A percentile compares a stretch with the other conserved stretches of the same genome.
phyloP scores from a whole-genome alignment of 495 filamentous ascomycete species.

The Talaromyces thailandensis region DNA sequence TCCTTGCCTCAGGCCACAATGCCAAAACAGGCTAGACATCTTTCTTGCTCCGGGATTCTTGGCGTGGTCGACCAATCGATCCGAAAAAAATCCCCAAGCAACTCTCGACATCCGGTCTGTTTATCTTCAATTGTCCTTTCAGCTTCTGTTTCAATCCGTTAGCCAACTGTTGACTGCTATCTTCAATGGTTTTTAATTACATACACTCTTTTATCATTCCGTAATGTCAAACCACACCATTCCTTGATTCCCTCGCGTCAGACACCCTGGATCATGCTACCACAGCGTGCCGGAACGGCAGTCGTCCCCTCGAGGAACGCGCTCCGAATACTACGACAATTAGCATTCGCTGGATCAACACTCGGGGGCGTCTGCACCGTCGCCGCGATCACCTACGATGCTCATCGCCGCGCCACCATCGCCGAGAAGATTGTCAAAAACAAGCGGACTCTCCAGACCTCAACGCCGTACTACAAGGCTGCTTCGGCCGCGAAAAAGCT shows the following conservation, averaged over 20 bases:
- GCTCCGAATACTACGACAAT: conserved; percentile 32
- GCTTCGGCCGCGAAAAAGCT: conserved; percentile 30
- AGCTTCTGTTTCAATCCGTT: neutral
- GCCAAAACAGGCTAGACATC: neutral
- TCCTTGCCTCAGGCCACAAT: neutral
- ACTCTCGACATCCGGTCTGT: neutral
- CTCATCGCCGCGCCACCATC: conserved; percentile 29
- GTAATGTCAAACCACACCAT: neutral
- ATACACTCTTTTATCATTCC: neutral
- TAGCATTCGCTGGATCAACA: conserved; percentile 34
- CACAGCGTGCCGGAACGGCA: conserved; percentile 11
- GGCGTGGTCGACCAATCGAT: neutral
- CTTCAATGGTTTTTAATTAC: neutral
- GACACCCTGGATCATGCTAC: neutral
- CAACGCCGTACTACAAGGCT: conserved; percentile 36
- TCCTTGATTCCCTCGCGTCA: neutral
- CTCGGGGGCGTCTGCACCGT: conserved; percentile 32
- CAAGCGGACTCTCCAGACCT: conserved; percentile 34
- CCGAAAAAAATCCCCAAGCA: conserved; percentile 1
- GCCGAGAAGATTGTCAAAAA: conserved; percentile 37
- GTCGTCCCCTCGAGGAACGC: conserved; percentile 37
- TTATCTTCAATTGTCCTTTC: neutral
- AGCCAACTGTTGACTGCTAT: neutral
- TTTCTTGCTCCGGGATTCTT: neutral
- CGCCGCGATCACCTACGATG: conserved; percentile 34